These are phyloP conservation scores for Neurospora pannonica DNA, from an alignment of 495 filamentous ascomycete species.

Conservation along the genomic window DNA sequence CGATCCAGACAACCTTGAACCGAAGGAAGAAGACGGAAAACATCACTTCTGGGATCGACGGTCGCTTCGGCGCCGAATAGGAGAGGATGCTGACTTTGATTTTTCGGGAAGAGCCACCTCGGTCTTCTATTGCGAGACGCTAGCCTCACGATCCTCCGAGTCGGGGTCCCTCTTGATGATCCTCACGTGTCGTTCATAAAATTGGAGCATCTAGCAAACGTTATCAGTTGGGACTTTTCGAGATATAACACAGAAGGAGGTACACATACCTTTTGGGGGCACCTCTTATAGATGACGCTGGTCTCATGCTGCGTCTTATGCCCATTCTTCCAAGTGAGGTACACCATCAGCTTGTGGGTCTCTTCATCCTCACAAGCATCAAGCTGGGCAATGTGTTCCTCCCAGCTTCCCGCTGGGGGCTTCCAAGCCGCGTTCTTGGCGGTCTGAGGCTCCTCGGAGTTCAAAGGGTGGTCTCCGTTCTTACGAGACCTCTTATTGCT, in stretches of 20 bases:
- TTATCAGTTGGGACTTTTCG: background rate
- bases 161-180: slow-evolving; percentile 31
- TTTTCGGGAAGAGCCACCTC: background rate
- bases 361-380: slow-evolving; percentile 49
- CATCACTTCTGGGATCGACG: background rate
- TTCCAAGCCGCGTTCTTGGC: slow-evolving; percentile 32
- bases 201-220: slow-evolving; percentile 45
- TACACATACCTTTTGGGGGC: slow-evolving; percentile 48
- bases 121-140: background rate
- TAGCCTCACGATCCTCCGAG: background rate
- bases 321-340: slow-evolving; percentile 47
- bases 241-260: background rate
- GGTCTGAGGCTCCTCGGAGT: slow-evolving; percentile 27
- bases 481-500: slow-evolving; percentile 26
- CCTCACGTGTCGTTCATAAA: slow-evolving; percentile 50
- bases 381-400: slow-evolving; percentile 43
- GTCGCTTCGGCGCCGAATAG: background rate
- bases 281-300: slow-evolving; percentile 44
- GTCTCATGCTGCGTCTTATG: slow-evolving; percentile 52
- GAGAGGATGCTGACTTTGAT: background rate
- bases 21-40: background rate
- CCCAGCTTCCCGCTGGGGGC: slow-evolving; percentile 49
- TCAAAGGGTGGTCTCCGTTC: slow-evolving; percentile 24
- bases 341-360: slow-evolving; percentile 37
- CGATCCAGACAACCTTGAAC: background rate